Percentiles rank a stretch among this genome's conserved stretches.
These are phyloP conservation scores for Nakataea oryzae DNA, from an alignment of 2,329 filamentous ascomycete species.

Conservation along the genomic window DNA sequence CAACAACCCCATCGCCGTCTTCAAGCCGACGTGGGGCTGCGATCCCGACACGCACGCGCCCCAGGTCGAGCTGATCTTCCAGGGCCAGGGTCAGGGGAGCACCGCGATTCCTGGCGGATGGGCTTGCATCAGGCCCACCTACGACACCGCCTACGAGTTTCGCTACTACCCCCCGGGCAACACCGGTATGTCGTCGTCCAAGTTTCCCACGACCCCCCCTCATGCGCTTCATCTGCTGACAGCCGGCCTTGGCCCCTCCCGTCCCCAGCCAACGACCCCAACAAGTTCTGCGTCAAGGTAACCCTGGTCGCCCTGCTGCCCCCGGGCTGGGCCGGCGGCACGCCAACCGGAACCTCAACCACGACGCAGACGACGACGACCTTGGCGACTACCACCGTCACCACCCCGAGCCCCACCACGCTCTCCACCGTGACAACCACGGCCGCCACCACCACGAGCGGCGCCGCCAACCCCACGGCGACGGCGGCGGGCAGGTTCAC, in stretches of 20 bases:
- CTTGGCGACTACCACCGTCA: constrained; percentile 5
- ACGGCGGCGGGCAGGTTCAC: constrained; percentile 6
- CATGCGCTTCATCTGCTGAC: not conserved
- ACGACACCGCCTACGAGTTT: constrained; percentile 19
- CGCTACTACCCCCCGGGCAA: constrained; percentile 23
- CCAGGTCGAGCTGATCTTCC: constrained; percentile 18
- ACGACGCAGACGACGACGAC: constrained; percentile 5
- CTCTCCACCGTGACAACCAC: constrained; percentile 3
- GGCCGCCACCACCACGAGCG: constrained; percentile 1
- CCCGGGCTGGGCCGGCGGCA: constrained; percentile 2
- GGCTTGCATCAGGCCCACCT: constrained; percentile 19
- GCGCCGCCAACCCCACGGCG: constrained; percentile 4
- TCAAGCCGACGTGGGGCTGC: constrained; percentile 19
- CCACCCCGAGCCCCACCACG: constrained; percentile 2
- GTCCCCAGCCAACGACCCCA: constrained; percentile 10
- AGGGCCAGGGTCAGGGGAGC: constrained; percentile 8
- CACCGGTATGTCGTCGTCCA: constrained; percentile 11
- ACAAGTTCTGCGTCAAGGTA: constrained; percentile 14
- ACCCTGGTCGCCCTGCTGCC: constrained; percentile 12
- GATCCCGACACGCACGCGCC: constrained; percentile 18
- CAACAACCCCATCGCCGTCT: constrained; percentile 17
- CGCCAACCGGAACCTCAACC: not conserved
- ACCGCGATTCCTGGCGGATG: constrained; percentile 13
- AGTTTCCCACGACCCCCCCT: not conserved
- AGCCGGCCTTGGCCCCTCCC: not conserved